Evolutionary conservation across 495 filamentous ascomycete species (phyloP).

Genomic region (Xylaria longipes): DNA sequence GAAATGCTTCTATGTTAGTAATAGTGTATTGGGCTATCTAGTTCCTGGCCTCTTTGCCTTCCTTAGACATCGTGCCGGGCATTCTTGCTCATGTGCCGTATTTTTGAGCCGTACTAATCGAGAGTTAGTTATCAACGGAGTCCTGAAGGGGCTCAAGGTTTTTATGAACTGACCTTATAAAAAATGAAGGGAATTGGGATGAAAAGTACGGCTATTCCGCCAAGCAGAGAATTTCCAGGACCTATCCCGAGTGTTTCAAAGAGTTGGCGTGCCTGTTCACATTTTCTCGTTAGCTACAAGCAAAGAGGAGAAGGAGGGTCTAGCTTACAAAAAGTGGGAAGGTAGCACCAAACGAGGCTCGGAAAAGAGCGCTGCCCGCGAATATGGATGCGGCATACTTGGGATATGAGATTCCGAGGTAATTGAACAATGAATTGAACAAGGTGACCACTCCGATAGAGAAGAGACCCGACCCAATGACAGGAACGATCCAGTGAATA

Average conservation of each 20-base stretch:
- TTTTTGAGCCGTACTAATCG: neutral
- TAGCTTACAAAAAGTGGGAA: conserved; percentile 55
- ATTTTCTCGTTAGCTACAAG: conserved; percentile 48
- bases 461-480: conserved; percentile 59
- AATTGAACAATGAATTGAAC: conserved; percentile 60
- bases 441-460: conserved; percentile 59
- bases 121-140: neutral
- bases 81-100: conserved; percentile 41
- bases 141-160: neutral
- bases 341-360: conserved; percentile 50
- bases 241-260: conserved; percentile 50
- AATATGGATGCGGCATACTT: conserved; percentile 52
- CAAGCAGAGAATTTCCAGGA: conserved; percentile 56
- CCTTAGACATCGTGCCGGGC: conserved; percentile 39
- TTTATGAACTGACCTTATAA: conserved; percentile 39
- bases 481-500: conserved; percentile 55
- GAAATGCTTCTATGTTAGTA: neutral
- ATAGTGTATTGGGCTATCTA: neutral
- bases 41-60: neutral
- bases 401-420: conserved; percentile 48
- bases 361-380: conserved; percentile 55
- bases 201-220: conserved; percentile 50
- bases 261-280: conserved; percentile 48
- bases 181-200: conserved; percentile 58
- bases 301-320: conserved; percentile 36